Evolutionary conservation across 805 yeast species (phyloP), one percentile per base, ranked within the genome.

Genomic region (Kazachstania taianensis): DNA sequence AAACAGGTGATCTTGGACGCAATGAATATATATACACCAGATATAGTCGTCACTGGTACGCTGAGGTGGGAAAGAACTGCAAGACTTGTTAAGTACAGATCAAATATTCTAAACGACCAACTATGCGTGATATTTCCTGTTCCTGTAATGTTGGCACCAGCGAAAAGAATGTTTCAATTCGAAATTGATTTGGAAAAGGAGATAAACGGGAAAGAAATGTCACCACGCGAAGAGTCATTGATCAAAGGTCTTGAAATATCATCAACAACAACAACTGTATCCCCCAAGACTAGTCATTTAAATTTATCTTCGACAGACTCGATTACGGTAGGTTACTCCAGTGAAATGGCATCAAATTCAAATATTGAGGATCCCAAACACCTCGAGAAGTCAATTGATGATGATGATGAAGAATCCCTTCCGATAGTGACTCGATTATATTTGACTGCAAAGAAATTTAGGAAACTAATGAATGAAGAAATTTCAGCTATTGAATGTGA

Each of bases 11-110:
- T 55, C 14, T 20, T 45, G 13, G 55, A 54, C 37, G 57, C 59
- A 8, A 45, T 52, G 7, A 54, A 55, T 35, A 44, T 49, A n/a
- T 55, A 57, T 33, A 38, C 42, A 5, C 62, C 62, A 9, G 53
- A 57, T 29, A 32, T 54, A 20, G 38, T 52, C 13, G 46, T 55
- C 0, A 36, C 45, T 7, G 43, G 49, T 2, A 46, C 58, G 1
- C 37, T 50, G 12, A 49, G 43, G 31, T 48, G 53, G 52, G 48
- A 50, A 31, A 46, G 50, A 27, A 44, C 46, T 13, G 57, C 49
- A 13, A 44, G 35, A 13, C 25, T 54, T 12, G 43, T 53, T 1
- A 40, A 36, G 14, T 36, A 39, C 26, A 34, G 43, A 25, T 48
- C 56, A 5, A 48, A 39, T 7, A 22, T 27, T 7, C 29, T 55